These are phyloP conservation scores for Scutellaria minor DNA, from an alignment of 257 asterid genomes.

Conservation along the genomic window DNA sequence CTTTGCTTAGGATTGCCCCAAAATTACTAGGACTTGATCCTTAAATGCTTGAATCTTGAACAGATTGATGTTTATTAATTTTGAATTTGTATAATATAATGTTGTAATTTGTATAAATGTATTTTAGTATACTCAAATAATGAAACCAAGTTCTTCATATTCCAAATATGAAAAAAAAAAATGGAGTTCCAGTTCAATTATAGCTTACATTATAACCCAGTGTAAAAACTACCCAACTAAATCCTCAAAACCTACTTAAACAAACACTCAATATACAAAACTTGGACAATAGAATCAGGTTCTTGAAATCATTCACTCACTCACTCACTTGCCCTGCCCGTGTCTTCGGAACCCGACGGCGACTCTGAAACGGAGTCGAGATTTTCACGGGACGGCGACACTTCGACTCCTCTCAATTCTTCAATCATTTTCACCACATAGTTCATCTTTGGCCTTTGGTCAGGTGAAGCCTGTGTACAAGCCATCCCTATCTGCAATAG, in stretches of 20 bases:
- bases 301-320: slow-evolving; percentile 29
- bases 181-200: slow-evolving; percentile 5
- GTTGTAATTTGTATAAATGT: background rate
- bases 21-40: slow-evolving; percentile 45
- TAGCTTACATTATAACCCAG: slow-evolving; percentile 1
- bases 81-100: no score
- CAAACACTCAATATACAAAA: slow-evolving; percentile 40
- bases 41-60: background rate
- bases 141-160: no score
- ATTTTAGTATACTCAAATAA: no score
- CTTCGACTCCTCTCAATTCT: slow-evolving; percentile 73
- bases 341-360: slow-evolving; percentile 67
- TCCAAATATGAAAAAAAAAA: background rate
- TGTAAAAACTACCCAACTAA: slow-evolving; percentile 27
- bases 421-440: slow-evolving; percentile 80
- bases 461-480: slow-evolving; percentile 65
- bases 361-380: slow-evolving; percentile 75
- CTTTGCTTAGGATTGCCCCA: slow-evolving; percentile 64
- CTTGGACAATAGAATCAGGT: background rate
- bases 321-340: slow-evolving; percentile 68
- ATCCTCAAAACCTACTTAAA: slow-evolving; percentile 13
- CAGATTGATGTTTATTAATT: no score
- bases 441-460: slow-evolving; percentile 78
- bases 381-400: slow-evolving; percentile 67
- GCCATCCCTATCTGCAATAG: slow-evolving; percentile 85